A percentile compares a stretch with the other conserved stretches of the same genome.
phyloP scores from a whole-genome alignment of 78 protist species.

The Dictyostelium intermedium region DNA sequence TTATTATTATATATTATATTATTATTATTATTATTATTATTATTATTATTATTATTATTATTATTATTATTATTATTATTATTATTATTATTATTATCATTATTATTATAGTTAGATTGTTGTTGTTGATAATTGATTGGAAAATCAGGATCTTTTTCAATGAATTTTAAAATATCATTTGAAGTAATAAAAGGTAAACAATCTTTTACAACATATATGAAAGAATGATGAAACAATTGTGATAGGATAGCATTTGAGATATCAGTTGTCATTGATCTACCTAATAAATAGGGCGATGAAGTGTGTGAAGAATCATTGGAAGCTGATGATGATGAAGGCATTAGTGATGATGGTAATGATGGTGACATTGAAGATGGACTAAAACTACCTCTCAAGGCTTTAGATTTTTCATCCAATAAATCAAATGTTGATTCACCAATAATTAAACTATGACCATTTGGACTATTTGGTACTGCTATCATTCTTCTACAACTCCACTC shows the following conservation, averaged over 20 bases:
- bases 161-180: slow-evolving; percentile 22
- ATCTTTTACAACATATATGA: slow-evolving; percentile 59
- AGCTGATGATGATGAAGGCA: background rate
- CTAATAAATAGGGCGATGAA: background rate
- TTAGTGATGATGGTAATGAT: background rate
- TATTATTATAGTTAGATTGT: background rate
- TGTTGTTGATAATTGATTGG: background rate
- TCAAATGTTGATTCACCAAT: slow-evolving; percentile 8
- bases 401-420: background rate
- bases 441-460: slow-evolving; percentile 25
- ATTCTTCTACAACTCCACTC: slow-evolving; percentile 67
- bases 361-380: background rate
- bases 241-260: slow-evolving; percentile 33
- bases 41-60: background rate
- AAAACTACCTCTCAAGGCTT: background rate
- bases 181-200: slow-evolving; percentile 61
- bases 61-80: background rate
- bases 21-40: background rate
- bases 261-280: background rate
- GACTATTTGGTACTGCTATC: slow-evolving; percentile 59
- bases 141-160: slow-evolving; percentile 69
- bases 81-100: background rate
- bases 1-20: no score
- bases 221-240: slow-evolving; percentile 50
- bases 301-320: background rate